These are phyloP conservation scores for Pseudozyma tsukubaensis DNA, from an alignment of 1,284 basidiomycete genomes.

Conservation along the genomic window DNA sequence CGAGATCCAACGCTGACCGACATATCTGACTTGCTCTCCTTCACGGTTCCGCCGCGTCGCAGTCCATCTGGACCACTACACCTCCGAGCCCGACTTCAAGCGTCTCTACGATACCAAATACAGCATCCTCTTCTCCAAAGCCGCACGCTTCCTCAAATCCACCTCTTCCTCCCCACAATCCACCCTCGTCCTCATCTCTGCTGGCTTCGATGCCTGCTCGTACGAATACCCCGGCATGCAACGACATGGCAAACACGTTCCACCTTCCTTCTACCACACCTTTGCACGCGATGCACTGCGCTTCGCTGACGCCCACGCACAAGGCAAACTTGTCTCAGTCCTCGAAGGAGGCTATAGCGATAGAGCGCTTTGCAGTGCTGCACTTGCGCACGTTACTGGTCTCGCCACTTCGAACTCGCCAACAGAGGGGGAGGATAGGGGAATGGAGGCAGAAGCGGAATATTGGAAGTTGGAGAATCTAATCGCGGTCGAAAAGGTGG, in stretches of 20 bases:
- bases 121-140: conserved; percentile 77
- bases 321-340: conserved; percentile 83
- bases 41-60: conserved; percentile 70
- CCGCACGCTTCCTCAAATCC: conserved; percentile 77
- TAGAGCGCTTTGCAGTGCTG: conserved; percentile 77
- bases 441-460: conserved; percentile 16
- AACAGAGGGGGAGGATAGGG: not conserved
- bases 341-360: conserved; percentile 97
- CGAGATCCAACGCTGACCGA: not conserved
- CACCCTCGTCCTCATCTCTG: conserved; percentile 75
- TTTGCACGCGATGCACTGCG: conserved; percentile 80
- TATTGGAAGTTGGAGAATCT: conserved; percentile 55
- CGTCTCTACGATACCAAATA: conserved; percentile 80
- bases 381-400: conserved; percentile 59
- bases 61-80: conserved; percentile 84
- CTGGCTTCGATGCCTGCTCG: conserved; percentile 91
- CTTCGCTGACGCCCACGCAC: conserved; percentile 78
- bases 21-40: not conserved
- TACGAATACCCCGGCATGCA: conserved; percentile 94
- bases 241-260: conserved; percentile 88
- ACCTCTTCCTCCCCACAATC: conserved; percentile 78
- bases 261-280: conserved; percentile 84
- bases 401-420: conserved; percentile 18
- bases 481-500: conserved; percentile 54
- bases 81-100: conserved; percentile 82